phyloP scores from a whole-genome alignment of 176 grass and related monocot genomes.

The Microstegium vimineum region DNA sequence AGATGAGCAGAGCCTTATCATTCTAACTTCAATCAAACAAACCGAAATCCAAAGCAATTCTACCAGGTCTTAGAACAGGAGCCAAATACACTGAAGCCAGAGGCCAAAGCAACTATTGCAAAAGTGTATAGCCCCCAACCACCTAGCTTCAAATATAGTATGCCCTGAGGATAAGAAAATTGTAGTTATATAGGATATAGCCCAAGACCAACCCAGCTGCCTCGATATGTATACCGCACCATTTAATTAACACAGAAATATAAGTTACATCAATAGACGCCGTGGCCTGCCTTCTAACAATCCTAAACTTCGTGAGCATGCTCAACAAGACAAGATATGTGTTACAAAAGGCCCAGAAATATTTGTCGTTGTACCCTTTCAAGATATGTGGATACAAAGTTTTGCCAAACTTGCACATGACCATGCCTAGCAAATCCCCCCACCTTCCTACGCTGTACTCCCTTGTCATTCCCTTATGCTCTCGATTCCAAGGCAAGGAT shows the following conservation, averaged over 20 bases:
- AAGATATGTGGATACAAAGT: neutral
- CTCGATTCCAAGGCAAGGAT: conserved; percentile 78
- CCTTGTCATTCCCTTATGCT: conserved; percentile 37
- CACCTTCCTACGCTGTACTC: conserved; percentile 29
- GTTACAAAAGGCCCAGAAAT: neutral
- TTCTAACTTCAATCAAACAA: too few relatives aligned
- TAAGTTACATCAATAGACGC: conserved; percentile 13
- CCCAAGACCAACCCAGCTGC: neutral
- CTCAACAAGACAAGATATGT: neutral
- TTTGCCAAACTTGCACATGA: conserved; percentile 25
- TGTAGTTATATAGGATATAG: neutral
- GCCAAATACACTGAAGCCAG: neutral
- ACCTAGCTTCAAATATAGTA: neutral
- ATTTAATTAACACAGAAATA: neutral
- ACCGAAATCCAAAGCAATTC: neutral
- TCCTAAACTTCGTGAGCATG: conserved; percentile 15
- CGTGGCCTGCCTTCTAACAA: neutral
- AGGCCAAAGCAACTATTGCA: neutral
- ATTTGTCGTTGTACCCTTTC: neutral
- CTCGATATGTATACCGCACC: neutral
- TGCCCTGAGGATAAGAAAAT: neutral
- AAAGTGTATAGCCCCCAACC: neutral
- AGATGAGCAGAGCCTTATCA: too few relatives aligned
- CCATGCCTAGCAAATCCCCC: conserved; percentile 22
- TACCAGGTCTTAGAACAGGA: neutral